Percentiles rank a stretch among this genome's conserved stretches.
Conservation (phyloP, 176 grass and related monocot species). For the Bonia amplexicaulis region DNA sequence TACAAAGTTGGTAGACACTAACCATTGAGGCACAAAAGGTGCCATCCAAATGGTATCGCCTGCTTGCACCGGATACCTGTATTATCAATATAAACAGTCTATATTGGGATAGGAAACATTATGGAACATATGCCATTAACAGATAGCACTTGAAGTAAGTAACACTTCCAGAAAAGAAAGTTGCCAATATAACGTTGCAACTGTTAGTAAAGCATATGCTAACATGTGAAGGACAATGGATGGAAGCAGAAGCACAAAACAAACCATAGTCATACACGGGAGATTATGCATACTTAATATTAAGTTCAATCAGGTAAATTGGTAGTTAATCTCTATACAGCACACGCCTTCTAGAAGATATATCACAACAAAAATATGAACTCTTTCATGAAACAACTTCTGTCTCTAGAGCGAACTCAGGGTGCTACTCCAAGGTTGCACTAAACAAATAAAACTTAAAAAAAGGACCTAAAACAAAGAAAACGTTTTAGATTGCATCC, state of each 20-base stretch:
- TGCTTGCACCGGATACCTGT: slow-evolving; percentile 92
- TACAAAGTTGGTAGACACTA: slow-evolving; percentile 3
- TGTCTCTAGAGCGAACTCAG: not conserved
- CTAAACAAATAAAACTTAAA: not conserved
- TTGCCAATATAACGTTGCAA: not conserved
- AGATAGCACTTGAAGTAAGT: not conserved
- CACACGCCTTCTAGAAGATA: slow-evolving; percentile 12
- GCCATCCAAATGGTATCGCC: slow-evolving; percentile 98
- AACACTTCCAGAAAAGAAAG: not conserved
- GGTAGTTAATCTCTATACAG: not conserved
- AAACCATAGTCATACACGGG: not conserved
- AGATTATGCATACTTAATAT: not conserved
- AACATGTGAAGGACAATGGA: not conserved
- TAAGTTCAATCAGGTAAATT: slow-evolving; percentile 4
- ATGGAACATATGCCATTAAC: not conserved
- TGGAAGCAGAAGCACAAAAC: not conserved
- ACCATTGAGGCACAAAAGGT: slow-evolving; percentile 98
- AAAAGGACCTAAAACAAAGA: slow-evolving; percentile 3
- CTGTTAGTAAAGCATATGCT: slow-evolving; percentile 3
- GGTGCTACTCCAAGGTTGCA: slow-evolving; percentile 7
- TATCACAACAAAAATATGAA: not conserved
- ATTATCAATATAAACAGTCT: slow-evolving; percentile 16
- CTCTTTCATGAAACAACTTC: not conserved
- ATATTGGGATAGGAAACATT: not conserved
- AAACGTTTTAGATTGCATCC: slow-evolving; percentile 13